phyloP scores from a whole-genome alignment of 352 stramenopile genomes.

The Pythium insidiosum region DNA sequence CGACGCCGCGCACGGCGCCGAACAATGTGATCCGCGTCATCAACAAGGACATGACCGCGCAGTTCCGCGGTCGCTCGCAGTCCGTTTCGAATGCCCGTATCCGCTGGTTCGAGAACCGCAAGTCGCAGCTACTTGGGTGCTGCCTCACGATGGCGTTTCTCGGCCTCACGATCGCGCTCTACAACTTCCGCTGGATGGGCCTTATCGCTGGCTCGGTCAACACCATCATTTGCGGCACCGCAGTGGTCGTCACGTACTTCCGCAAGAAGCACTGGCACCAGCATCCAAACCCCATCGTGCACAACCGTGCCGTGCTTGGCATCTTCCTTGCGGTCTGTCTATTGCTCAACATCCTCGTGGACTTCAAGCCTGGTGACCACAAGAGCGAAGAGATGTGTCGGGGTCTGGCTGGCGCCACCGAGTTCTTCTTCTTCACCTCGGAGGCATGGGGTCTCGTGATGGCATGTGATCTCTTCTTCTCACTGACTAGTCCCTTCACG shows the following conservation, averaged over 20 bases:
- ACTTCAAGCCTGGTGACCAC: slow-evolving; percentile 56
- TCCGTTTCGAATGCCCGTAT: slow-evolving; percentile 66
- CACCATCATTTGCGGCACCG: slow-evolving; percentile 81
- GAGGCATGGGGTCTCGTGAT: slow-evolving; percentile 86
- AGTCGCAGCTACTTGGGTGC: slow-evolving; percentile 80
- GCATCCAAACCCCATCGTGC: slow-evolving; percentile 85
- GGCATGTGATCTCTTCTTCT: slow-evolving; percentile 85
- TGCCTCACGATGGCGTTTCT: slow-evolving; percentile 84
- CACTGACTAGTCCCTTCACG: slow-evolving; percentile 83
- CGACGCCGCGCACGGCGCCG: slow-evolving; percentile 38
- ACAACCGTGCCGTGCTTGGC: slow-evolving; percentile 75
- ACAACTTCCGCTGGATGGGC: slow-evolving; percentile 84
- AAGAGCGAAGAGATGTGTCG: slow-evolving; percentile 42
- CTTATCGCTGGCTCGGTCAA: slow-evolving; percentile 84
- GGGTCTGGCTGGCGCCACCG: slow-evolving; percentile 70
- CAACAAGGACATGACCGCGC: slow-evolving; percentile 85
- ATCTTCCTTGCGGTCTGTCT: slow-evolving; percentile 83
- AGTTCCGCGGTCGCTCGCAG: slow-evolving; percentile 74
- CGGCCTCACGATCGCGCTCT: slow-evolving; percentile 78
- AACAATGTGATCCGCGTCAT: slow-evolving; percentile 86
- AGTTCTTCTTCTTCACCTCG: slow-evolving; percentile 87
- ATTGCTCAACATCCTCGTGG: slow-evolving; percentile 74
- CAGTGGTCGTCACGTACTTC: slow-evolving; percentile 81
- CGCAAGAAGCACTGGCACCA: slow-evolving; percentile 87
- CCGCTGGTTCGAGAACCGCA: slow-evolving; percentile 85